Evolutionary conservation across 148 eudicot genomes (phyloP), one percentile per base, ranked within the genome.

Genomic region (Arbutus unedo): DNA sequence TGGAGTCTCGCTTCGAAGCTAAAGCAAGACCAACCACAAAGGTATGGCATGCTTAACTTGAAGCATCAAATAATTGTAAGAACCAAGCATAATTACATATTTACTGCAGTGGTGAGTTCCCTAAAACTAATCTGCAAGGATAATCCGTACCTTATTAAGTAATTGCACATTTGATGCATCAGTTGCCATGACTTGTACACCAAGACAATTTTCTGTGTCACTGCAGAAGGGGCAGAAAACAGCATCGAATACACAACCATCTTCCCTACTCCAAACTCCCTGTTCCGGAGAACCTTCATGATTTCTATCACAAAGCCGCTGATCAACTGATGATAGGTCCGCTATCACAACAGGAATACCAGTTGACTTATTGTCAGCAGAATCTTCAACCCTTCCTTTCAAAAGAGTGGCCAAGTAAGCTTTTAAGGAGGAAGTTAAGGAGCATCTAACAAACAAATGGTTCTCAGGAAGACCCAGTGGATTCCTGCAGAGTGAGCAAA

Each of bases 201-300:
- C 98, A 72, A 95, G 89, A 84, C 93, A 95, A 79, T 82, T 88
- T 41, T 83, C 83, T 50, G 89, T 84, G 71, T 83, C 85, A 66
- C 62, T 25, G 80, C 98, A 95, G 78, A 90, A 92, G 67, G 95
- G 95, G 82, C 98, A 95, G 60, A 90, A 88, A 13, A 95, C 72
- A 6, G 90, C 74, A 80, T 86, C 87, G 82, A 89, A 95, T 23
- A 95, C 98, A 81, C 98, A 95, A 2, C 98, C 98, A 87, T 95
- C 97, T 85, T 92, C 98, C 82, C 83, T 87, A 82, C 93, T 90
- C 98, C 98, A 95, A 82, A 92, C 81, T 83, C 97, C 98, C 85
- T 93, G 91, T 72, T 89, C 92, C 54, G 85, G 84, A 85, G 78
- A 78, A 81, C 84, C 79, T 81, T 76, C 88, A 73, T 8, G 75